Percentiles rank a stretch among this genome's conserved stretches.
phyloP scores from a whole-genome alignment of 192 early-diverging fungal genomes.

The Dispira simplex region DNA sequence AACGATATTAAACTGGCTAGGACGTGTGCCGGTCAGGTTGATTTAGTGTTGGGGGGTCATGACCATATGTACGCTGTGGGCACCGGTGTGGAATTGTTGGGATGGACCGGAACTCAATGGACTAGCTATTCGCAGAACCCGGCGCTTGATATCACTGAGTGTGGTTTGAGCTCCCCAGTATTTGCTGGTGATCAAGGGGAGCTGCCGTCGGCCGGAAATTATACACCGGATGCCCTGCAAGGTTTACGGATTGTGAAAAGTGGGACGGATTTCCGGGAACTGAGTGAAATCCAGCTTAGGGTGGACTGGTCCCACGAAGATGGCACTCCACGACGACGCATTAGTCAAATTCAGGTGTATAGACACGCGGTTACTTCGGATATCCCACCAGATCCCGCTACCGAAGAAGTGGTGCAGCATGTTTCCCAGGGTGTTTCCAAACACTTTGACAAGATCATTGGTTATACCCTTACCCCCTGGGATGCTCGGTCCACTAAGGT shows the following conservation, averaged over 20 bases:
- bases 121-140: too few species aligned
- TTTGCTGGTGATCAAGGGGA: neutral
- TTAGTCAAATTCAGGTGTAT: slow-evolving; percentile 19
- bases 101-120: slow-evolving; percentile 14
- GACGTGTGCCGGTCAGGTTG: slow-evolving; percentile 32
- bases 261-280: slow-evolving; percentile 50
- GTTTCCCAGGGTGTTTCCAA: slow-evolving; percentile 28
- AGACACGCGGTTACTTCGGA: slow-evolving; percentile 26
- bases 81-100: slow-evolving; percentile 26
- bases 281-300: slow-evolving; percentile 30
- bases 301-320: slow-evolving; percentile 5
- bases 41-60: slow-evolving; percentile 55
- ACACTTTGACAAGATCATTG: slow-evolving; percentile 35
- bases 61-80: slow-evolving; percentile 53
- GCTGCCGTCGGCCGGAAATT: neutral
- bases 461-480: slow-evolving; percentile 28
- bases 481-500: slow-evolving; percentile 42
- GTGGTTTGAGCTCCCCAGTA: too few species aligned
- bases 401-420: slow-evolving; percentile 26
- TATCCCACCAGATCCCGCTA: slow-evolving; percentile 21
- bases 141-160: too few species aligned
- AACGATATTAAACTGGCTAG: slow-evolving; percentile 43
- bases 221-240: slow-evolving; percentile 1
- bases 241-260: slow-evolving; percentile 43
- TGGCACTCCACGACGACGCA: neutral